These are phyloP conservation scores for Phytopythium aichiense DNA, from an alignment of 352 stramenopile species.

Conservation along the genomic window DNA sequence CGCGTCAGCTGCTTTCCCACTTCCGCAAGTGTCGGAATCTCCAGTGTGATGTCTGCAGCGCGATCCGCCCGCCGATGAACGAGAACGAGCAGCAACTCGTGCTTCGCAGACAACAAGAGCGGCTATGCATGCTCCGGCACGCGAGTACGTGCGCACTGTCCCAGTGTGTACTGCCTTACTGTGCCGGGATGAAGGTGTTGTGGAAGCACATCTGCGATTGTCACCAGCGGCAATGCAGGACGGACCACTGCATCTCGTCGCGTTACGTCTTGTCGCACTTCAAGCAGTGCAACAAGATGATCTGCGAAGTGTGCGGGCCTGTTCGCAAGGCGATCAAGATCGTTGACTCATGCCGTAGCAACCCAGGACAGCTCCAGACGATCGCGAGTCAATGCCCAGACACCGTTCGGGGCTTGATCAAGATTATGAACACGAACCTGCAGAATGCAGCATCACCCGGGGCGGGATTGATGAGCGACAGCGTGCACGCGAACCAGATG, in stretches of 20 bases:
- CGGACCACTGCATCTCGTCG: slow-evolving; percentile 86
- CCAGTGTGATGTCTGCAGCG: slow-evolving; percentile 83
- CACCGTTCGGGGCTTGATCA: slow-evolving; percentile 75
- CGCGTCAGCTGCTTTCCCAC: slow-evolving; percentile 79
- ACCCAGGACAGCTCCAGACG: slow-evolving; percentile 69
- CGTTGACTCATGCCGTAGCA: slow-evolving; percentile 76
- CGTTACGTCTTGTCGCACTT: slow-evolving; percentile 88
- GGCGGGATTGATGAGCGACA: slow-evolving; percentile 16
- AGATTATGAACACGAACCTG: slow-evolving; percentile 85
- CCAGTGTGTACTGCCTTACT: slow-evolving; percentile 80
- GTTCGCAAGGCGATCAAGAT: slow-evolving; percentile 87
- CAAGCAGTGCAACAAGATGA: slow-evolving; percentile 91
- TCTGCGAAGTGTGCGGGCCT: slow-evolving; percentile 86
- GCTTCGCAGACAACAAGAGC: slow-evolving; percentile 79
- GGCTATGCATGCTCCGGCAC: slow-evolving; percentile 84
- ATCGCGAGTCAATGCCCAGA: slow-evolving; percentile 66
- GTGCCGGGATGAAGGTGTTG: slow-evolving; percentile 83
- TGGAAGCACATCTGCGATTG: slow-evolving; percentile 92
- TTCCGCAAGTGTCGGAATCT: slow-evolving; percentile 87
- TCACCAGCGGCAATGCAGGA: slow-evolving; percentile 83
- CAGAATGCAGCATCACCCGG: slow-evolving; percentile 7
- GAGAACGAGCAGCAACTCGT: slow-evolving; percentile 84
- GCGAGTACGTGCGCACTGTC: slow-evolving; percentile 68
- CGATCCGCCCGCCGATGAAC: slow-evolving; percentile 86
- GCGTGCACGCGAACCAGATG: neutral